Evolutionary conservation across 1,284 basidiomycete species (phyloP).

Genomic region (Tilletiaria anomala): DNA sequence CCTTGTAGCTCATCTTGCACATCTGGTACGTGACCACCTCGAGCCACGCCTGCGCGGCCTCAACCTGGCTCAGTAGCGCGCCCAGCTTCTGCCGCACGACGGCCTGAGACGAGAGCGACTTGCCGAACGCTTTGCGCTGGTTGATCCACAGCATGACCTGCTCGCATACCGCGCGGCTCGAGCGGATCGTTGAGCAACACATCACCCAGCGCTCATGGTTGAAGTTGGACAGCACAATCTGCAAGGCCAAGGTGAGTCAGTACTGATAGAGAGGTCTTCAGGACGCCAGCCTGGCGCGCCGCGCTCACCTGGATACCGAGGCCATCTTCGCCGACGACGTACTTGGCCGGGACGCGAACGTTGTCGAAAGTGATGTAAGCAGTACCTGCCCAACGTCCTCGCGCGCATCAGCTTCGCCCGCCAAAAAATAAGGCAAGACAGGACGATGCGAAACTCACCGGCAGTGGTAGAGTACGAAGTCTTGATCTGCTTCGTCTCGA

Average conservation of each 20-base stretch:
- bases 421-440: constrained; percentile 42
- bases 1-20: constrained; percentile 59
- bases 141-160: constrained; percentile 34
- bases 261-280: background rate
- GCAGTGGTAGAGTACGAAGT: constrained; percentile 36
- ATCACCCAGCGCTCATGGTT: constrained; percentile 50
- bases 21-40: constrained; percentile 83
- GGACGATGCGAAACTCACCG: background rate
- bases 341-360: constrained; percentile 67
- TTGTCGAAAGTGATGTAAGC: constrained; percentile 78
- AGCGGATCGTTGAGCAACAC: constrained; percentile 55
- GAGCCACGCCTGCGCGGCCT: constrained; percentile 72
- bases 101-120: constrained; percentile 61
- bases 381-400: too few relatives aligned
- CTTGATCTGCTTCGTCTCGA: constrained; percentile 72
- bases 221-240: constrained; percentile 41
- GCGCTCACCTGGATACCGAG: constrained; percentile 59
- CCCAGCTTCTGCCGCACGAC: constrained; percentile 74
- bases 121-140: constrained; percentile 38
- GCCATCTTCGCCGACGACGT: constrained; percentile 70
- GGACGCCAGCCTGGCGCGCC: background rate
- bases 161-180: constrained; percentile 38
- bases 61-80: constrained; percentile 65
- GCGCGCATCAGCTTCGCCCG: constrained; percentile 48
- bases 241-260: background rate